phyloP scores from a whole-genome alignment of 345 rosid species.

The Combretum micranthum region DNA sequence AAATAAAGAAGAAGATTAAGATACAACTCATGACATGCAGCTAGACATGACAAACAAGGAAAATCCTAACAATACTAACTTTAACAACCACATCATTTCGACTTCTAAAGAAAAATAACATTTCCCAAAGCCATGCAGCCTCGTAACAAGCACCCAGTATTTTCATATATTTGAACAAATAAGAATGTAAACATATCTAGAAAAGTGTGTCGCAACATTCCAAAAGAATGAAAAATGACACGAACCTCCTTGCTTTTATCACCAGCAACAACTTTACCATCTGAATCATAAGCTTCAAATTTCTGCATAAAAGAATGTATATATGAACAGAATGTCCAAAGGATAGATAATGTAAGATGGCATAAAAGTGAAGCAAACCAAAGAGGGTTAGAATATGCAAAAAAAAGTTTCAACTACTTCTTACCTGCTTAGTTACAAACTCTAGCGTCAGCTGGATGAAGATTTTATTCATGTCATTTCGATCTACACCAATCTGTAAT shows the following conservation, averaged over 20 bases:
- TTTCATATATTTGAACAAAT: too few relatives aligned
- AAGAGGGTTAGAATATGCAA: background rate
- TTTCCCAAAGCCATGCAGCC: too few relatives aligned
- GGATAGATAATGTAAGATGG: background rate
- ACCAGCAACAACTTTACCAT: slow-evolving; percentile 72
- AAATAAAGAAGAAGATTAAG: too few relatives aligned
- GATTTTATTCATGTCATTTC: slow-evolving; percentile 56
- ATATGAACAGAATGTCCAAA: background rate
- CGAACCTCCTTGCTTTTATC: slow-evolving; percentile 79
- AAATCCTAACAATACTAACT: too few relatives aligned
- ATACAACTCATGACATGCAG: too few relatives aligned
- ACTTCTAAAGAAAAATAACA: too few relatives aligned
- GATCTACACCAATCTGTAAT: slow-evolving; percentile 78
- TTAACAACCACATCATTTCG: too few relatives aligned
- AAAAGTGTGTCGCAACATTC: too few relatives aligned
- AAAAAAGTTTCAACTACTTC: slow-evolving; percentile 1
- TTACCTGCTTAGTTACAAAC: slow-evolving; percentile 81
- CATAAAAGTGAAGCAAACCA: background rate
- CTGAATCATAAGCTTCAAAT: slow-evolving; percentile 85
- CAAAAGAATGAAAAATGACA: background rate
- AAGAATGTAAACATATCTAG: too few relatives aligned
- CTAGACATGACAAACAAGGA: too few relatives aligned
- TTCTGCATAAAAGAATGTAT: slow-evolving; percentile 44
- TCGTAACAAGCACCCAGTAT: too few relatives aligned
- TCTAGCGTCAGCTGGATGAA: slow-evolving; percentile 85